Percentiles rank a stretch among this genome's conserved stretches.
These are phyloP conservation scores for Pseudozyma flocculosa DNA, from an alignment of 1,284 basidiomycete species.

Conservation along the genomic window DNA sequence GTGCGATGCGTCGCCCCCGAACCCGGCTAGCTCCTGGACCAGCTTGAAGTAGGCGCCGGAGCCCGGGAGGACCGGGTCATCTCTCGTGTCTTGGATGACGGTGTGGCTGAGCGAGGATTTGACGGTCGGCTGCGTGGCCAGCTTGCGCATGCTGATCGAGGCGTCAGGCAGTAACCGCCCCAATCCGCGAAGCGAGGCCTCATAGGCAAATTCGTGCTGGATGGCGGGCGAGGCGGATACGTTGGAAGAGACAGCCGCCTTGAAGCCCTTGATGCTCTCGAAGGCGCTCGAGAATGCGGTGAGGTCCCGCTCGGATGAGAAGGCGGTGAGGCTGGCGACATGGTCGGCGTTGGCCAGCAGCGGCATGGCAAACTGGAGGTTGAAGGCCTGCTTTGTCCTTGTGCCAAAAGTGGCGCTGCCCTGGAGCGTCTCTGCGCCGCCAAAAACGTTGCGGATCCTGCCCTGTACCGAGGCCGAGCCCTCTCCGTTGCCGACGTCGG, in stretches of 20 bases:
- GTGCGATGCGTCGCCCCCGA: constrained; percentile 49
- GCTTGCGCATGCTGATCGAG: constrained; percentile 26
- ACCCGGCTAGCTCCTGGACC: constrained; percentile 39
- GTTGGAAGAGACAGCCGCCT: constrained; percentile 68
- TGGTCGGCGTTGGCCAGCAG: constrained; percentile 64
- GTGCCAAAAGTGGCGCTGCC: constrained; percentile 82
- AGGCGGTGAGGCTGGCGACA: constrained; percentile 67
- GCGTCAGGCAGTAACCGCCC: constrained; percentile 39
- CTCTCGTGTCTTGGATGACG: constrained; percentile 75
- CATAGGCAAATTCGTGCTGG: constrained; percentile 51
- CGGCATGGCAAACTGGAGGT: constrained; percentile 48
- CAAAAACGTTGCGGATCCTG: constrained; percentile 71
- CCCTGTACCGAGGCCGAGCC: constrained; percentile 64
- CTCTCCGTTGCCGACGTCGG: constrained; percentile 91
- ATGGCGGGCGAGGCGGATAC: constrained; percentile 45
- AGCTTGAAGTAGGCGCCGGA: constrained; percentile 25
- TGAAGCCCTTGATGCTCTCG: constrained; percentile 69
- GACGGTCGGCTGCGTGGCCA: constrained; percentile 48
- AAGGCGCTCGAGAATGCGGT: constrained; percentile 70
- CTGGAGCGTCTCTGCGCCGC: constrained; percentile 85
- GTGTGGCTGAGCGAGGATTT: constrained; percentile 84
- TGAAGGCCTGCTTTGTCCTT: constrained; percentile 78
- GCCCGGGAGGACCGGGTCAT: constrained; percentile 68
- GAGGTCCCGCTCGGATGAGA: constrained; percentile 70
- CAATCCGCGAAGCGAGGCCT: constrained; percentile 38